phyloP scores from a whole-genome alignment of 306 rosid species.

The Nissolia schottii region DNA sequence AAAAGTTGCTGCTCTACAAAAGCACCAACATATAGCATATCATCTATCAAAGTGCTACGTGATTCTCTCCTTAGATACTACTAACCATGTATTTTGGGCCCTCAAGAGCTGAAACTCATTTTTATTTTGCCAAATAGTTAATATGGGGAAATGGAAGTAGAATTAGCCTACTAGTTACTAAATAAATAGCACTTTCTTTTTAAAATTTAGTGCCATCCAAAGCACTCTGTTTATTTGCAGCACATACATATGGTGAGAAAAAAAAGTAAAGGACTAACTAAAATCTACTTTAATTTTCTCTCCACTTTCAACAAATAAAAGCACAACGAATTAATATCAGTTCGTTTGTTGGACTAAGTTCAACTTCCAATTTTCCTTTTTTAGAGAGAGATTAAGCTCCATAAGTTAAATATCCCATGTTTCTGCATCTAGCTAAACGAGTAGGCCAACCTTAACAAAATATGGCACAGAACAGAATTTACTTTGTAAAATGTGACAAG shows the following conservation, averaged over 20 bases:
- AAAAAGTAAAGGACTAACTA: background rate
- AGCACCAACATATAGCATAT: background rate
- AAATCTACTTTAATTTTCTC: background rate
- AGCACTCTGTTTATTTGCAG: background rate
- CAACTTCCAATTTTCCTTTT: background rate
- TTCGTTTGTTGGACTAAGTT: background rate
- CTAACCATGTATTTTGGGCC: background rate
- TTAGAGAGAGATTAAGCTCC: background rate
- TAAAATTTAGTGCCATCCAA: background rate
- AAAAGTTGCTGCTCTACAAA: background rate
- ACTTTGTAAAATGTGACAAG: background rate
- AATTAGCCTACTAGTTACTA: background rate
- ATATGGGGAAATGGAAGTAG: background rate
- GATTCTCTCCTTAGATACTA: slow-evolving; percentile 4
- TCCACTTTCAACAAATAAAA: slow-evolving; percentile 9
- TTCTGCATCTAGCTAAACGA: background rate
- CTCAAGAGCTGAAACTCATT: background rate
- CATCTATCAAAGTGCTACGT: slow-evolving; percentile 4
- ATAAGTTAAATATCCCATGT: background rate
- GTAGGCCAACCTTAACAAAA: background rate
- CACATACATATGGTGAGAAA: background rate
- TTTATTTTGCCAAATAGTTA: background rate
- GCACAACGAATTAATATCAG: background rate
- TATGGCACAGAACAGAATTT: background rate
- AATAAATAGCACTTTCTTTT: background rate